These are phyloP conservation scores for Inga leiocalycina DNA, from an alignment of 306 rosid genomes.

Conservation along the genomic window DNA sequence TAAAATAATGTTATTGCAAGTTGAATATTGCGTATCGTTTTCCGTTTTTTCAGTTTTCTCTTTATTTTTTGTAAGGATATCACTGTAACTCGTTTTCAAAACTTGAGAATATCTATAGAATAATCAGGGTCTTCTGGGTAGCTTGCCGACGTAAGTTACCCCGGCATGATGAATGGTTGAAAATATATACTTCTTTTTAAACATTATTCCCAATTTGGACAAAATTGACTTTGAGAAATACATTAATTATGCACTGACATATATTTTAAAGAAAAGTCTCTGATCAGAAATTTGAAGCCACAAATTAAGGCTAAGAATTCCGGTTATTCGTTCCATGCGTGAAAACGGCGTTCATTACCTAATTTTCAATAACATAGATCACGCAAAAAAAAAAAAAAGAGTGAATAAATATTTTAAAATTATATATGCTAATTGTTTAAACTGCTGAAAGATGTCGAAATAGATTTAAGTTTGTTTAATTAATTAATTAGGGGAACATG, in stretches of 20 bases:
- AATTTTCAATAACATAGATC: background rate
- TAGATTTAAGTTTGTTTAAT: background rate
- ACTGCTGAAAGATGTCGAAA: background rate
- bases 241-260: conserved; percentile 4
- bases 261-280: background rate
- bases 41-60: background rate
- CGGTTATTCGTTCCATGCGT: conserved; percentile 18
- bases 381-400: background rate
- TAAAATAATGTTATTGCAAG: conserved; percentile 19
- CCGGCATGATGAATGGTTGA: conserved; percentile 27
- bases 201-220: conserved; percentile 31
- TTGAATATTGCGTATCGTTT: conserved; percentile 37
- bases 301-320: background rate
- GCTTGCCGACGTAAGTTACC: conserved; percentile 43
- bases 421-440: background rate
- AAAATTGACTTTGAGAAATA: conserved; percentile 36
- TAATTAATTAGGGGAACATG: conserved; percentile 18
- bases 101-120: conserved; percentile 21
- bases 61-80: background rate
- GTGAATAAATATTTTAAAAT: background rate
- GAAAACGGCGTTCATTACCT: conserved; percentile 11
- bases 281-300: conserved; percentile 7
- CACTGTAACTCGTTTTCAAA: conserved; percentile 35
- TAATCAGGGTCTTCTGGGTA: conserved; percentile 33
- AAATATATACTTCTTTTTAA: conserved; percentile 12